Conservation (phyloP, 75 land plant species). For the Sequoiadendron giganteum region DNA sequence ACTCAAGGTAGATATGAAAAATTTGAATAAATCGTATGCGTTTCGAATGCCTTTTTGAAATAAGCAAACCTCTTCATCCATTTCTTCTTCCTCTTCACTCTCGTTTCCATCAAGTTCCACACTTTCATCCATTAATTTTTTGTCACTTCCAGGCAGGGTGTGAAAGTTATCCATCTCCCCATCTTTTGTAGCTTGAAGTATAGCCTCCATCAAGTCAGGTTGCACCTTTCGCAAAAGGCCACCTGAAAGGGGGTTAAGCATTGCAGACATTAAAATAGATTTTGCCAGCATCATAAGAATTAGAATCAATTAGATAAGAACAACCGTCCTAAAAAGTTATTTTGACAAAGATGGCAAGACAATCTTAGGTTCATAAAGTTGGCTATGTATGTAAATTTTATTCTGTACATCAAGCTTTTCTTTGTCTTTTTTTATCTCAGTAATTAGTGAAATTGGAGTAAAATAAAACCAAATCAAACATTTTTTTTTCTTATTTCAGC, state of each 20-base stretch:
- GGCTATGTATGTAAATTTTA: not conserved
- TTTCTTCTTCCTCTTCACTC: slow-evolving; percentile 19
- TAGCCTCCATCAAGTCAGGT: slow-evolving; percentile 77
- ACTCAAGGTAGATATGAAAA: not conserved
- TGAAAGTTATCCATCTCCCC: slow-evolving; percentile 52
- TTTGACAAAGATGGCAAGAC: not conserved
- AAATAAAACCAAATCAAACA: not conserved
- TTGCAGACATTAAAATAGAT: not conserved
- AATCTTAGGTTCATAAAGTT: not conserved
- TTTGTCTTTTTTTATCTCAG: not conserved
- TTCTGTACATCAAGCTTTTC: not conserved
- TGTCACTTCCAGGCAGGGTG: slow-evolving; percentile 18
- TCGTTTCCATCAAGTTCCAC: slow-evolving; percentile 25
- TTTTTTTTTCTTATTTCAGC: too few species aligned
- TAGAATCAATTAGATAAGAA: not conserved
- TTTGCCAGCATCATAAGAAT: not conserved
- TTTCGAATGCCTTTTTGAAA: not conserved
- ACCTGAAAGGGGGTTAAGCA: slow-evolving; percentile 38
- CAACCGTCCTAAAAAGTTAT: not conserved
- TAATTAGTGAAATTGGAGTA: not conserved
- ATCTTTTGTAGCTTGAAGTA: slow-evolving; percentile 73
- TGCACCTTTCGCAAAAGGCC: slow-evolving; percentile 66
- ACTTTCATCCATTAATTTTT: slow-evolving; percentile 17
- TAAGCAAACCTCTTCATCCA: slow-evolving; percentile 11
- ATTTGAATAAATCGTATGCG: not conserved